phyloP scores from a whole-genome alignment of 2,329 filamentous ascomycete species.

The Apiospora hydei region DNA sequence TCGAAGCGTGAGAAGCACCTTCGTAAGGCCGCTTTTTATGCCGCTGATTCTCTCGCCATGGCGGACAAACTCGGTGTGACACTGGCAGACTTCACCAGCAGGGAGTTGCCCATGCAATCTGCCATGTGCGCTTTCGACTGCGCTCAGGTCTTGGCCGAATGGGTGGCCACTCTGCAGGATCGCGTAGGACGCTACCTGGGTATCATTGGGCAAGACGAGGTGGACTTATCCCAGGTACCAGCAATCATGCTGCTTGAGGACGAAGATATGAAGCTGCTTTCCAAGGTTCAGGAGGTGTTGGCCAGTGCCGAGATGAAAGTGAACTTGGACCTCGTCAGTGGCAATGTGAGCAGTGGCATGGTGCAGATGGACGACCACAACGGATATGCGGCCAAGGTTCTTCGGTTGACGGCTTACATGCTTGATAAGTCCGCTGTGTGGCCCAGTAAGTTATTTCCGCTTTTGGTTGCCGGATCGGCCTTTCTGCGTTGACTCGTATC shows the following conservation, averaged over 20 bases:
- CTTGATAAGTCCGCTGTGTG: conserved; percentile 90
- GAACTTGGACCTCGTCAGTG: conserved; percentile 58
- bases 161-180: conserved; percentile 92
- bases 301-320: conserved; percentile 81
- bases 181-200: conserved; percentile 90
- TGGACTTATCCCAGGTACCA: conserved; percentile 81
- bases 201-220: conserved; percentile 81
- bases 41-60: conserved; percentile 89
- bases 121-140: conserved; percentile 95
- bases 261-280: conserved; percentile 85
- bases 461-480: neutral
- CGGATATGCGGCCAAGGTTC: conserved; percentile 84
- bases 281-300: conserved; percentile 83
- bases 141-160: conserved; percentile 91
- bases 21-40: conserved; percentile 93
- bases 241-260: conserved; percentile 91
- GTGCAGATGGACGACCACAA: conserved; percentile 67
- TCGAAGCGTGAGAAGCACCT: conserved; percentile 85
- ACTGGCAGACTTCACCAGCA: conserved; percentile 82
- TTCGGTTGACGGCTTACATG: conserved; percentile 85
- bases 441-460: conserved; percentile 70
- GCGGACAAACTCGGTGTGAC: conserved; percentile 85
- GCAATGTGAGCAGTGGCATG: conserved; percentile 56
- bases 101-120: conserved; percentile 87
- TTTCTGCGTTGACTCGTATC: neutral